These are phyloP conservation scores for Seminavis robusta DNA, from an alignment of 108 stramenopile genomes.

Conservation along the genomic window DNA sequence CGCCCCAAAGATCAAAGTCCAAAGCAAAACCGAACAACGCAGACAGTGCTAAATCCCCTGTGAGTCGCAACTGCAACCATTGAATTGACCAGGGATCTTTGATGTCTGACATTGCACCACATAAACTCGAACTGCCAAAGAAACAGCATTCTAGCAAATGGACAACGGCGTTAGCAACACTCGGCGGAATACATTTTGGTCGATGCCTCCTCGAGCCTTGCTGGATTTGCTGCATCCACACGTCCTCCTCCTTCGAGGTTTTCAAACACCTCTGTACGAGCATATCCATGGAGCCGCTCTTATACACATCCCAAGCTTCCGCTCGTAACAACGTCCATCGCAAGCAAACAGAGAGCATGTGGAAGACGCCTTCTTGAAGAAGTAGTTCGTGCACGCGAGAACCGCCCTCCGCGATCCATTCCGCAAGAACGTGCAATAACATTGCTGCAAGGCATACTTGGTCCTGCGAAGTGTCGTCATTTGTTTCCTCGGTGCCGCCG, in stretches of 20 bases:
- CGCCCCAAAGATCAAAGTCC: slow-evolving; percentile 78
- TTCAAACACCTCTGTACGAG: slow-evolving; percentile 12
- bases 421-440: slow-evolving; percentile 49
- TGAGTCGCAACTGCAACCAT: slow-evolving; percentile 49
- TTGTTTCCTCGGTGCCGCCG: too few relatives aligned
- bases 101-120: slow-evolving; percentile 5
- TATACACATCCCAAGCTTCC: too few relatives aligned
- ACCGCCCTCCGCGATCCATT: slow-evolving; percentile 57
- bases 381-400: slow-evolving; percentile 68
- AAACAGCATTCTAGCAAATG: too few relatives aligned
- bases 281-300: too few relatives aligned
- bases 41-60: slow-evolving; percentile 73
- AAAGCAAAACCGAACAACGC: slow-evolving; percentile 75
- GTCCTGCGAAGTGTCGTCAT: too few relatives aligned
- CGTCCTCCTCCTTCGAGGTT: slow-evolving; percentile 8
- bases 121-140: background rate
- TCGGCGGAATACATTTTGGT: too few relatives aligned
- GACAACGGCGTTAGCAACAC: too few relatives aligned
- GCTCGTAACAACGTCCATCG: slow-evolving; percentile 69
- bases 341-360: slow-evolving; percentile 53
- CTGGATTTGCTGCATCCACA: slow-evolving; percentile 60
- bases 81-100: slow-evolving; percentile 35
- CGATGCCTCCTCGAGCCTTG: too few relatives aligned
- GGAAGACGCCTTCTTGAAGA: slow-evolving; percentile 71
- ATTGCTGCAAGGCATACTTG: slow-evolving; percentile 41